A percentile compares a stretch with the other conserved stretches of the same genome.
Evolutionary conservation across 352 stramenopile genomes (phyloP).

Genomic region (Phytophthora sp.): DNA sequence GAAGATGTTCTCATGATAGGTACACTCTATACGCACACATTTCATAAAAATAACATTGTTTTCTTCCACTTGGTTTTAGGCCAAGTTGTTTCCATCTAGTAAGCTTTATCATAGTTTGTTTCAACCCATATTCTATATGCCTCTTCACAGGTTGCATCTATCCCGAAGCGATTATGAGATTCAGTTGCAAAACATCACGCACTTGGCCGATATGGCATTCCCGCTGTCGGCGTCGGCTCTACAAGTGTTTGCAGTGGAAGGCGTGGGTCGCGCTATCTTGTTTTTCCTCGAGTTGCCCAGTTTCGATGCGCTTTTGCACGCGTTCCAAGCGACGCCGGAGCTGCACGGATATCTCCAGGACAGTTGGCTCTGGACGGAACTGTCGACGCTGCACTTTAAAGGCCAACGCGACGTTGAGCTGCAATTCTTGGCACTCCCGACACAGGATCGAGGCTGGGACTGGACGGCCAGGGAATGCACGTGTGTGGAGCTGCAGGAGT

Average conservation of each 20-base stretch:
- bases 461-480: conserved; percentile 30
- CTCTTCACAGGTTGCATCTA: not conserved
- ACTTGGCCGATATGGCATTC: conserved; percentile 4
- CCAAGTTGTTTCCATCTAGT: too few species aligned
- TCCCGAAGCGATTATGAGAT: too few species aligned
- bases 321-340: conserved; percentile 12
- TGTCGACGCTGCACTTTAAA: conserved; percentile 37
- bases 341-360: conserved; percentile 39
- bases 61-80: too few species aligned
- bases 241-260: conserved; percentile 41
- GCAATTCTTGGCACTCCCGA: conserved; percentile 28
- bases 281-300: conserved; percentile 27
- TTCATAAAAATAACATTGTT: conserved; percentile 58
- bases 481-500: conserved; percentile 46
- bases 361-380: conserved; percentile 43
- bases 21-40: too few species aligned
- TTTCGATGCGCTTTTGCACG: conserved; percentile 22
- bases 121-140: conserved; percentile 9
- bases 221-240: not conserved
- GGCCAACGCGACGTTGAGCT: conserved; percentile 28
- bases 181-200: not conserved
- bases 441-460: conserved; percentile 30
- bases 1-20: too few species aligned
- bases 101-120: not conserved
- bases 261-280: conserved; percentile 30